phyloP scores from a whole-genome alignment of 1,139 yeast genomes.

The Candida labiduridarum region DNA sequence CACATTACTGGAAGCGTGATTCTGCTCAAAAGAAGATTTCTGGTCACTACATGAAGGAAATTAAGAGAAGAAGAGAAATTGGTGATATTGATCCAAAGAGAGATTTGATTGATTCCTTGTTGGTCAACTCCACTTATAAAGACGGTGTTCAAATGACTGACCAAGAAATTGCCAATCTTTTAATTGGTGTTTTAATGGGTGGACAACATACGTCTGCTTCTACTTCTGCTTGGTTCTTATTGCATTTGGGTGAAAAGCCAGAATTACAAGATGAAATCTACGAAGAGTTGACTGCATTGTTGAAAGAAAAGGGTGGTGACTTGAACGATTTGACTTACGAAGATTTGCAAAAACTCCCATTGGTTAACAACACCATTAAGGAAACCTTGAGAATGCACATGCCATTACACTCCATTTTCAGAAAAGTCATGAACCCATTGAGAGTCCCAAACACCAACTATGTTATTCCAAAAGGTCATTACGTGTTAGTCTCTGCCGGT shows the following conservation, averaged over 20 bases:
- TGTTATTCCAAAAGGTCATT: slow-evolving; percentile 87
- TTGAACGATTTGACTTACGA: slow-evolving; percentile 72
- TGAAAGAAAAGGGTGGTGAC: slow-evolving; percentile 54
- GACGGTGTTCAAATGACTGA: slow-evolving; percentile 96
- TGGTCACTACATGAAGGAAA: slow-evolving; percentile 75
- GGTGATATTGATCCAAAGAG: slow-evolving; percentile 77
- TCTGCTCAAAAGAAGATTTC: slow-evolving; percentile 83
- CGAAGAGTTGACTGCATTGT: slow-evolving; percentile 67
- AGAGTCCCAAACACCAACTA: slow-evolving; percentile 79
- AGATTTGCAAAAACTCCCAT: slow-evolving; percentile 76
- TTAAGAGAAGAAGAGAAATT: slow-evolving; percentile 67
- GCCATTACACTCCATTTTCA: slow-evolving; percentile 94
- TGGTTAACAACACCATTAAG: slow-evolving; percentile 79
- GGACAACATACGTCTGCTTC: slow-evolving; percentile 99
- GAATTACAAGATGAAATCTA: slow-evolving; percentile 79
- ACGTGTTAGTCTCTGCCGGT: slow-evolving; percentile 93
- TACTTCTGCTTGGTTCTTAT: slow-evolving; percentile 91
- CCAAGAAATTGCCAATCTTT: slow-evolving; percentile 87
- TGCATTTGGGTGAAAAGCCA: slow-evolving; percentile 87
- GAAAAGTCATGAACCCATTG: slow-evolving; percentile 80
- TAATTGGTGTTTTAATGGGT: slow-evolving; percentile 97
- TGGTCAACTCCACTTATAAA: slow-evolving; percentile 81
- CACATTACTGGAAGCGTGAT: slow-evolving; percentile 83
- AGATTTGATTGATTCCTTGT: slow-evolving; percentile 86
- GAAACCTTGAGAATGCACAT: slow-evolving; percentile 95